Conservation (phyloP, 148 eudicot species). For the Camellia granthamiana region DNA sequence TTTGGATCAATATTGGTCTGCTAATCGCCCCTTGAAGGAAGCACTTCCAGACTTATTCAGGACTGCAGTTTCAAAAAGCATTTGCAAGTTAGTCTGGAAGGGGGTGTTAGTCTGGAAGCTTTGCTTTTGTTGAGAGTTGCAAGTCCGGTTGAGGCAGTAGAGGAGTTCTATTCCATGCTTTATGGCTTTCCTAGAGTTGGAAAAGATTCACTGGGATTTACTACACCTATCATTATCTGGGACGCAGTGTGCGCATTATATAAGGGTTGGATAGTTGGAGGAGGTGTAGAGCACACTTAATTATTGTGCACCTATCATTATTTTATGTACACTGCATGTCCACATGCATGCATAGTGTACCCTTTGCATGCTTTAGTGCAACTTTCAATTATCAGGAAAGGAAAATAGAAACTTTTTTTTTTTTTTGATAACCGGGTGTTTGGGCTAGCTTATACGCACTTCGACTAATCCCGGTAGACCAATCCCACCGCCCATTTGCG, state of each 20-base stretch:
- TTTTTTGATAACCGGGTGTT: no score
- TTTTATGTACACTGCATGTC: background rate
- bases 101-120: background rate
- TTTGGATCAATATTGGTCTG: no score
- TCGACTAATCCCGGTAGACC: no score
- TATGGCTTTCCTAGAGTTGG: no score
- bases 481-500: no score
- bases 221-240: background rate
- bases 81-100: background rate
- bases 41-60: no score
- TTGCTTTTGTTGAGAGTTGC: background rate
- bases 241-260: background rate
- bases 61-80: background rate
- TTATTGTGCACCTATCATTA: background rate
- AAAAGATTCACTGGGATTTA: background rate
- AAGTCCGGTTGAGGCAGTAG: background rate
- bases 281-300: background rate
- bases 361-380: background rate
- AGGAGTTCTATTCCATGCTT: background rate
- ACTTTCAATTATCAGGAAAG: background rate
- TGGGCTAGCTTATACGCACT: no score
- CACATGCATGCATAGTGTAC: background rate
- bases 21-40: no score
- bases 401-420: no score
- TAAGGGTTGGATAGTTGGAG: background rate